These are phyloP conservation scores for Globisporangium alternatum DNA, from an alignment of 352 stramenopile genomes.

Conservation along the genomic window DNA sequence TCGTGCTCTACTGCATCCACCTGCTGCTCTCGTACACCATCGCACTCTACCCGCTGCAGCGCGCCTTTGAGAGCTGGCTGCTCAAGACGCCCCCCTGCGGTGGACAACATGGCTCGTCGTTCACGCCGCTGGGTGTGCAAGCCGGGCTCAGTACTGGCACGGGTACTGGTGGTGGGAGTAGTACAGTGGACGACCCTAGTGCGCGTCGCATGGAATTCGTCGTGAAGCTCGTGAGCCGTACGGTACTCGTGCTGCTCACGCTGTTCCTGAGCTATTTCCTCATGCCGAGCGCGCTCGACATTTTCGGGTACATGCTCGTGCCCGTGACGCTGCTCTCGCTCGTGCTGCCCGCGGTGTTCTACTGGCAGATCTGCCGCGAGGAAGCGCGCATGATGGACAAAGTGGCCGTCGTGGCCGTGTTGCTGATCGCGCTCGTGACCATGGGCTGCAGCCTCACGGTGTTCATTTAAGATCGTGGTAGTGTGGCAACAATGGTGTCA, in stretches of 20 bases:
- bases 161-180: not conserved
- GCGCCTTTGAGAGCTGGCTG: constrained; percentile 57
- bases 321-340: constrained; percentile 55
- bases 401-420: constrained; percentile 36
- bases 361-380: constrained; percentile 66
- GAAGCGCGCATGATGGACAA: constrained; percentile 47
- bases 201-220: constrained; percentile 24
- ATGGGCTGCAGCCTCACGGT: constrained; percentile 48
- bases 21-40: constrained; percentile 69
- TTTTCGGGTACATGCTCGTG: constrained; percentile 67
- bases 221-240: constrained; percentile 49
- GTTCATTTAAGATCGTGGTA: constrained; percentile 26
- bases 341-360: constrained; percentile 65
- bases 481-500: too few species aligned
- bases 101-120: not conserved
- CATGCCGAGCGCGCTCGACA: constrained; percentile 46
- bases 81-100: constrained; percentile 25
- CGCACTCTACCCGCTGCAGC: constrained; percentile 66
- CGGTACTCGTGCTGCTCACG: constrained; percentile 45
- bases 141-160: constrained; percentile 17
- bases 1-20: constrained; percentile 76
- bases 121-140: constrained; percentile 14
- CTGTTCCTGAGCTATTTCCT: constrained; percentile 52
- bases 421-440: constrained; percentile 45
- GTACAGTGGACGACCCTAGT: constrained; percentile 11